Conservation (phyloP, 805 yeast genomes). For the Hanseniaspora lachancei region DNA sequence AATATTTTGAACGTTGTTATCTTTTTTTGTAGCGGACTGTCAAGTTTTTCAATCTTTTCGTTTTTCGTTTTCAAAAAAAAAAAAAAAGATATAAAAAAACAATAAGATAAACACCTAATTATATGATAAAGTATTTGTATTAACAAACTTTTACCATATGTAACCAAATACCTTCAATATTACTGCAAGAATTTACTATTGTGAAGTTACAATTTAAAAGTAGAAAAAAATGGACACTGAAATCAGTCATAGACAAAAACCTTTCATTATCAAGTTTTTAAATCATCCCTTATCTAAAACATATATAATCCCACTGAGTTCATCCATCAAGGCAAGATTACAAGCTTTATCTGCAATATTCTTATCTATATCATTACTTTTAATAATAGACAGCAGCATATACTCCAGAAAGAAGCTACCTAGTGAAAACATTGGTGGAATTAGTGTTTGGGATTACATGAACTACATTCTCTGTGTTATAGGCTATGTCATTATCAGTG, state of each 20-base stretch:
- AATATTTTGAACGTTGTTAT: too few relatives aligned
- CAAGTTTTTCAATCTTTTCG: too few relatives aligned
- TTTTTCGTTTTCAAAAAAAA: too few relatives aligned
- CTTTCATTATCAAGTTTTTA: conserved; percentile 3
- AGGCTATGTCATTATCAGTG: conserved; percentile 10
- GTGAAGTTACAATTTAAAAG: too few relatives aligned
- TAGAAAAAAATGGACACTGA: background rate
- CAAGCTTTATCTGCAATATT: conserved; percentile 11
- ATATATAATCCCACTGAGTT: conserved; percentile 6
- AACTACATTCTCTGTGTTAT: conserved; percentile 10
- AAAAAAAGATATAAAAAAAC: too few relatives aligned
- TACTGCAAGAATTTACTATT: too few relatives aligned
- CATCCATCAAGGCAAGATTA: conserved; percentile 3
- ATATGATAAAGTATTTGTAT: too few relatives aligned
- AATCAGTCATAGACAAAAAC: background rate
- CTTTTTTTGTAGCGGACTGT: too few relatives aligned
- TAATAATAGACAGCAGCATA: conserved; percentile 11
- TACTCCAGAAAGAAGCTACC: conserved; percentile 9
- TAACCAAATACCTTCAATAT: too few relatives aligned
- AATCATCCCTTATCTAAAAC: conserved; percentile 11
- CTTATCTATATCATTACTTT: conserved; percentile 2
- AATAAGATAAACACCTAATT: too few relatives aligned
- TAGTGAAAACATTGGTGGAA: conserved; percentile 7
- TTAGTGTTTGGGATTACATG: conserved; percentile 11
- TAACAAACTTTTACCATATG: too few relatives aligned